These are phyloP conservation scores for Amanita exitialis DNA, from an alignment of 768 basidiomycete species.

Conservation along the genomic window DNA sequence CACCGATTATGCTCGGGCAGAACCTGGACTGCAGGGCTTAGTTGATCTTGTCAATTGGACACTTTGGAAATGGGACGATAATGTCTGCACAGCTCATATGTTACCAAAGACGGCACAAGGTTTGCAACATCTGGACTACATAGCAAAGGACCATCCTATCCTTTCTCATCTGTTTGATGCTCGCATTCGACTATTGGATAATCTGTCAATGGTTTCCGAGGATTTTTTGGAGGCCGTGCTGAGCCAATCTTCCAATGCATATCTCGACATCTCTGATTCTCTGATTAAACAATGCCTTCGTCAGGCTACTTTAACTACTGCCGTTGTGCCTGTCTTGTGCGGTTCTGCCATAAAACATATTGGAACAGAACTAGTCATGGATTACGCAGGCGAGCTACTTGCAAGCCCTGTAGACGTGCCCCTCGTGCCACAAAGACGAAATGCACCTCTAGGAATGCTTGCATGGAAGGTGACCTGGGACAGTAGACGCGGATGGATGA, in stretches of 20 bases:
- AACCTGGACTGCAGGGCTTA: conserved; percentile 78
- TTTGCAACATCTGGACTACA: conserved; percentile 28
- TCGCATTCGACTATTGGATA: conserved; percentile 64
- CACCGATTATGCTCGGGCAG: conserved; percentile 54
- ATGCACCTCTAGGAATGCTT: conserved; percentile 48
- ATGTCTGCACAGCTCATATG: conserved; percentile 31
- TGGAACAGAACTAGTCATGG: conserved; percentile 72
- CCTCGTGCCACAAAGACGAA: conserved; percentile 31
- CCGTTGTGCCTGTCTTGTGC: conserved; percentile 71
- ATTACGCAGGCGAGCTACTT: conserved; percentile 73
- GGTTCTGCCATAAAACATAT: conserved; percentile 76
- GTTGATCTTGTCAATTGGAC: conserved; percentile 82
- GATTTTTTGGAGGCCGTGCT: conserved; percentile 70
- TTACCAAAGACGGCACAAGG: conserved; percentile 44
- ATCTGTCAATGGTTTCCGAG: conserved; percentile 72
- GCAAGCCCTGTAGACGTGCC: conserved; percentile 67
- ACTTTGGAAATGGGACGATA: conserved; percentile 62
- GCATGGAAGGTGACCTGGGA: conserved; percentile 93
- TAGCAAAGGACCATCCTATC: conserved; percentile 58
- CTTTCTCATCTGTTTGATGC: conserved; percentile 56
- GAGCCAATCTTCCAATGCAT: conserved; percentile 45
- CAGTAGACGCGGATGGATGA: conserved; percentile 80
- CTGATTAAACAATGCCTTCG: conserved; percentile 59
- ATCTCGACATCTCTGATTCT: conserved; percentile 45
- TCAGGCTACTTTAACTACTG: conserved; percentile 49